phyloP scores from a whole-genome alignment of 2,329 filamentous ascomycete genomes.

The Xylaria sp. region DNA sequence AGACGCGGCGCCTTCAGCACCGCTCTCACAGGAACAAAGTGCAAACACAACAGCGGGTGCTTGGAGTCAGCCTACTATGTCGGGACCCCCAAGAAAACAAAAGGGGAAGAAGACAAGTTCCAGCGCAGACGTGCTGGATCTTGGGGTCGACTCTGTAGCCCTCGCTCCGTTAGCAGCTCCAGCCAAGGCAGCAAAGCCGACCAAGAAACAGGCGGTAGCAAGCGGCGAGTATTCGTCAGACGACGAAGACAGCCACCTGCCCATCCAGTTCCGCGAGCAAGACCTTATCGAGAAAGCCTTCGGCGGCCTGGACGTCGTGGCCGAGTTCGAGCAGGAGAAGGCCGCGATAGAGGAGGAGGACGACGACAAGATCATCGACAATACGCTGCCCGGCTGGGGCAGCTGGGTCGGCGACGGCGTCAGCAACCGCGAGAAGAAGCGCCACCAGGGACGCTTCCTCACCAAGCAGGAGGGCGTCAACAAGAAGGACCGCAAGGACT shows the following conservation, averaged over 20 bases:
- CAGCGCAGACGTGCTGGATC: slow-evolving; percentile 32
- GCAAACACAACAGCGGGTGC: slow-evolving; percentile 32
- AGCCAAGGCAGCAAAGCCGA: slow-evolving; percentile 30
- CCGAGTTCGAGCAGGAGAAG: slow-evolving; percentile 83
- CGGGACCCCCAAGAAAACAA: slow-evolving; percentile 30
- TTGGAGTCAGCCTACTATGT: slow-evolving; percentile 33
- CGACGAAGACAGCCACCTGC: slow-evolving; percentile 53
- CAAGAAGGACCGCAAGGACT: slow-evolving; percentile 76
- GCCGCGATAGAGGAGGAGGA: slow-evolving; percentile 70
- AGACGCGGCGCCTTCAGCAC: slow-evolving; percentile 29
- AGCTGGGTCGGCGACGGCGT: slow-evolving; percentile 86
- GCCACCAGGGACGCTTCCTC: slow-evolving; percentile 64
- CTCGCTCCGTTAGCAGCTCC: slow-evolving; percentile 25
- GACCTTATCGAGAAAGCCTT: slow-evolving; percentile 82
- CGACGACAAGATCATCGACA: slow-evolving; percentile 79
- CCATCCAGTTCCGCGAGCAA: slow-evolving; percentile 61
- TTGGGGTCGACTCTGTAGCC: slow-evolving; percentile 34
- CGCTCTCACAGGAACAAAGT: slow-evolving; percentile 15
- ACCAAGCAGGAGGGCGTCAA: slow-evolving; percentile 74
- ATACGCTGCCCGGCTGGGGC: slow-evolving; percentile 92
- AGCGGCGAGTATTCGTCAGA: slow-evolving; percentile 48
- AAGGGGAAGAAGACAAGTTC: slow-evolving; percentile 30
- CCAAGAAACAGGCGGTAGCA: slow-evolving; percentile 34
- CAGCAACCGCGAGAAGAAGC: slow-evolving; percentile 67
- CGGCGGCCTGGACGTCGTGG: slow-evolving; percentile 81